Evolutionary conservation across 2,329 filamentous ascomycete genomes (phyloP).

Genomic region (Neonectria punicea): DNA sequence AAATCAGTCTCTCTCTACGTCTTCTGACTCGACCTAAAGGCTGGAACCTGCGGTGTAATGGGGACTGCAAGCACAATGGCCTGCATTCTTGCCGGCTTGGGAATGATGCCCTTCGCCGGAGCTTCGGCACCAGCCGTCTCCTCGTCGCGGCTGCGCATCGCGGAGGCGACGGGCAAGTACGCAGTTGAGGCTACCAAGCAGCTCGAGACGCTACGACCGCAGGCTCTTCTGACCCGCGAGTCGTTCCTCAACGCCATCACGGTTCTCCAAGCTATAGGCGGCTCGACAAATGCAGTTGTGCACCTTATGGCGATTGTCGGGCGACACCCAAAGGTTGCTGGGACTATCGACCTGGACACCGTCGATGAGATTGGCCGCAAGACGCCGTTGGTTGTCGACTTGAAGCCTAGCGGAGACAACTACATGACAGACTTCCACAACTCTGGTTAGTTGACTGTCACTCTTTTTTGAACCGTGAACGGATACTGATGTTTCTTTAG

Average conservation of each 20-base stretch:
- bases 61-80: conserved; percentile 93
- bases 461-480: accelerated
- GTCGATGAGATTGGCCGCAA: conserved; percentile 81
- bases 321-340: conserved; percentile 73
- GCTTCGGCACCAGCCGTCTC: conserved; percentile 83
- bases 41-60: conserved; percentile 90
- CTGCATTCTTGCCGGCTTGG: conserved; percentile 82
- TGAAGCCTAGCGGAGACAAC: conserved; percentile 87
- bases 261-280: conserved; percentile 86
- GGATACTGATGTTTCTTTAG: conserved; percentile 45
- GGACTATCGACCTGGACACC: conserved; percentile 76
- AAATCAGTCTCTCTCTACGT: not conserved
- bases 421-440: conserved; percentile 93
- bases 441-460: conserved; percentile 53
- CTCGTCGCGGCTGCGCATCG: conserved; percentile 82
- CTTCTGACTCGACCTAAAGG: conserved; percentile 46
- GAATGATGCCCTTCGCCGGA: conserved; percentile 80
- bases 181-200: conserved; percentile 75
- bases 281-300: conserved; percentile 86
- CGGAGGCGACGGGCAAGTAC: conserved; percentile 75
- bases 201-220: conserved; percentile 74
- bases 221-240: conserved; percentile 75
- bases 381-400: conserved; percentile 83
- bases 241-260: conserved; percentile 88
- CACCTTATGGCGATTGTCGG: conserved; percentile 88